phyloP scores from a whole-genome alignment of 441 rosid species.

The Euphorbia celastroides region DNA sequence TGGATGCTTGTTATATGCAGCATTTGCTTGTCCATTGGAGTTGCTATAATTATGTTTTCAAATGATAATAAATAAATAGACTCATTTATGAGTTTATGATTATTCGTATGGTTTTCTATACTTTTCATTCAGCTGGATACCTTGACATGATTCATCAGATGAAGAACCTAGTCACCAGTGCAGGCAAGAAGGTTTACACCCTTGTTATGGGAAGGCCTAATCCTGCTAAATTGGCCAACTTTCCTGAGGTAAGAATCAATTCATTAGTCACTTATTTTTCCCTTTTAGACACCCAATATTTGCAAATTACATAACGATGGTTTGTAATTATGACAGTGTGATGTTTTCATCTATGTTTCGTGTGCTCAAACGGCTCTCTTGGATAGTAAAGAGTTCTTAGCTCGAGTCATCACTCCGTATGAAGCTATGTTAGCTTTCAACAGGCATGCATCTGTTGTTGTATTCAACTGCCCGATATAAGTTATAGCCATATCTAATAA shows the following conservation, averaged over 20 bases:
- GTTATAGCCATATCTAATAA: no score
- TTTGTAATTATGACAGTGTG: slow-evolving; percentile 46
- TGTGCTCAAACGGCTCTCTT: slow-evolving; percentile 88
- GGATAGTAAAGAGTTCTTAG: slow-evolving; percentile 88
- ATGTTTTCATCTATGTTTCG: slow-evolving; percentile 75
- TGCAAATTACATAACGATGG: slow-evolving; percentile 7
- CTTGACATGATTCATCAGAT: slow-evolving; percentile 80
- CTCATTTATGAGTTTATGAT: slow-evolving; percentile 10
- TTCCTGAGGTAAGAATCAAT: slow-evolving; percentile 59
- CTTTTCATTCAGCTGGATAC: slow-evolving; percentile 70
- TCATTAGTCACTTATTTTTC: not conserved
- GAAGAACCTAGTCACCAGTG: slow-evolving; percentile 60
- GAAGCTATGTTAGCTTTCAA: slow-evolving; percentile 87
- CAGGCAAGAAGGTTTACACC: slow-evolving; percentile 79
- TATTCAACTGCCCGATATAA: not conserved
- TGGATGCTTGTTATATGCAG: not conserved
- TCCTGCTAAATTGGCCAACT: slow-evolving; percentile 96
- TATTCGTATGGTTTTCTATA: slow-evolving; percentile 12
- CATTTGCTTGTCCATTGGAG: not conserved
- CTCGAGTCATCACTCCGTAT: slow-evolving; percentile 87
- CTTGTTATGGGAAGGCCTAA: slow-evolving; percentile 94
- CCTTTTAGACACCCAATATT: slow-evolving; percentile 4
- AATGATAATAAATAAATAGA: not conserved
- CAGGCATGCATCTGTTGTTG: slow-evolving; percentile 53
- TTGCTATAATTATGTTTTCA: slow-evolving; percentile 3